phyloP scores from a whole-genome alignment of 495 filamentous ascomycete genomes.

The Clohesyomyces aquaticus region DNA sequence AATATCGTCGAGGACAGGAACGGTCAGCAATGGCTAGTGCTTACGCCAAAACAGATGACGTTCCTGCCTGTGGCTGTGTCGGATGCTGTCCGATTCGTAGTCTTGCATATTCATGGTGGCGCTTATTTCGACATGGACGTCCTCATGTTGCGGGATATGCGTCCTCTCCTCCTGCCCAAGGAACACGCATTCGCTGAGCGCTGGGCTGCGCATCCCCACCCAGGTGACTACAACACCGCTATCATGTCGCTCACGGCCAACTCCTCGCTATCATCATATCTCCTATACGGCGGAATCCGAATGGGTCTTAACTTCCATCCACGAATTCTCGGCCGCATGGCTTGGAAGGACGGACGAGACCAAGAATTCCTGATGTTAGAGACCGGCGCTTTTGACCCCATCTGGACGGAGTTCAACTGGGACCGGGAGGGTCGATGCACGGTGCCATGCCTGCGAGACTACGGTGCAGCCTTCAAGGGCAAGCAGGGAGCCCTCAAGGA shows the following conservation, averaged over 20 bases:
- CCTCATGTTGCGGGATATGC: slow-evolving; percentile 60
- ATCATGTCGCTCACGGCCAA: slow-evolving; percentile 61
- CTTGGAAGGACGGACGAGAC: slow-evolving; percentile 58
- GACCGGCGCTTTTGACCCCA: slow-evolving; percentile 60
- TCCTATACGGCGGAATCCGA: slow-evolving; percentile 59
- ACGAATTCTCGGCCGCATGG: slow-evolving; percentile 59
- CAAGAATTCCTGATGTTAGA: slow-evolving; percentile 61
- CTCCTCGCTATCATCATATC: slow-evolving; percentile 58
- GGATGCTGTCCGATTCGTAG: slow-evolving; percentile 56
- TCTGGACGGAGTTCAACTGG: slow-evolving; percentile 63
- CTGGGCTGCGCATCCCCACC: slow-evolving; percentile 58
- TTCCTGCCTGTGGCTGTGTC: slow-evolving; percentile 46
- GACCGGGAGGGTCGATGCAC: slow-evolving; percentile 57
- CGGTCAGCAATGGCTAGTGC: slow-evolving; percentile 56
- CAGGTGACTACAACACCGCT: slow-evolving; percentile 63
- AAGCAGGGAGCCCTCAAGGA: slow-evolving; percentile 49
- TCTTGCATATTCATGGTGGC: slow-evolving; percentile 60
- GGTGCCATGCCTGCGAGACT: slow-evolving; percentile 59
- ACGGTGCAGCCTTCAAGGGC: slow-evolving; percentile 55
- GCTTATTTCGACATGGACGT: slow-evolving; percentile 64
- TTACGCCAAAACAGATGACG: slow-evolving; percentile 60
- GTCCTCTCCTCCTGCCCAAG: slow-evolving; percentile 55
- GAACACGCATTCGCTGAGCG: slow-evolving; percentile 60
- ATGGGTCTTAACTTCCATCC: slow-evolving; percentile 66
- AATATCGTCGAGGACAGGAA: slow-evolving; percentile 53